Conservation (phyloP, 257 asterid genomes). For the Nicotiana obtusifolia region DNA sequence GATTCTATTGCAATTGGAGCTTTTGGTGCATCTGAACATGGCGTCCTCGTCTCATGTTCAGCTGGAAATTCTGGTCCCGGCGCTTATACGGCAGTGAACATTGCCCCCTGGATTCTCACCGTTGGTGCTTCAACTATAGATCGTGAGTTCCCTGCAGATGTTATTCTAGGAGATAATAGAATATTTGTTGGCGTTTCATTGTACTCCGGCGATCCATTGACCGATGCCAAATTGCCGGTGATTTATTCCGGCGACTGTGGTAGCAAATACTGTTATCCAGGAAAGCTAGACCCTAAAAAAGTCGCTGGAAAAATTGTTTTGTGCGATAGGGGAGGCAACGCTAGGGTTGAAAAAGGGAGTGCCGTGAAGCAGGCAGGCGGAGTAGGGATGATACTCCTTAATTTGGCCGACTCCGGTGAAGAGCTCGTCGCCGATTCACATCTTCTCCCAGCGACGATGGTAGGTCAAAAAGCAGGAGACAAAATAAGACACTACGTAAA, state of each 20-base stretch:
- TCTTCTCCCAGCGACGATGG: slow-evolving; percentile 85
- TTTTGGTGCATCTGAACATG: slow-evolving; percentile 60
- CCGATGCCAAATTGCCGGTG: slow-evolving; percentile 37
- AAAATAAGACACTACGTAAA: slow-evolving; percentile 52
- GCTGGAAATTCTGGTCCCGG: slow-evolving; percentile 89
- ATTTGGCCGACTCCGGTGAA: slow-evolving; percentile 77
- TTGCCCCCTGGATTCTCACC: slow-evolving; percentile 94
- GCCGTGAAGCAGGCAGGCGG: slow-evolving; percentile 96
- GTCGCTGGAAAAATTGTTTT: slow-evolving; percentile 83
- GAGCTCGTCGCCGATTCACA: slow-evolving; percentile 90
- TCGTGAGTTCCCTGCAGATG: slow-evolving; percentile 91
- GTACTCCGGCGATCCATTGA: slow-evolving; percentile 50
- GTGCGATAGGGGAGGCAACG: slow-evolving; percentile 93
- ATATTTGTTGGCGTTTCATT: slow-evolving; percentile 66
- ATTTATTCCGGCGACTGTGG: slow-evolving; percentile 79
- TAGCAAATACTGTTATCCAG: slow-evolving; percentile 66
- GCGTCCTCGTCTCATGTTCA: slow-evolving; percentile 86
- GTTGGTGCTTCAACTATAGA: slow-evolving; percentile 96
- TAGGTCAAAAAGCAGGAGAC: slow-evolving; percentile 69
- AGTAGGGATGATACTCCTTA: slow-evolving; percentile 72
- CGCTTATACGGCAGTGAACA: slow-evolving; percentile 58
- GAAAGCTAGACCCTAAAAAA: slow-evolving; percentile 41
- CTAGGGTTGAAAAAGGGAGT: slow-evolving; percentile 79
- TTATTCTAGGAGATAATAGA: slow-evolving; percentile 64
- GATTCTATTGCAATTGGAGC: slow-evolving; percentile 92